Conservation (phyloP, 1,139 yeast species). For the Pichia sp. region DNA sequence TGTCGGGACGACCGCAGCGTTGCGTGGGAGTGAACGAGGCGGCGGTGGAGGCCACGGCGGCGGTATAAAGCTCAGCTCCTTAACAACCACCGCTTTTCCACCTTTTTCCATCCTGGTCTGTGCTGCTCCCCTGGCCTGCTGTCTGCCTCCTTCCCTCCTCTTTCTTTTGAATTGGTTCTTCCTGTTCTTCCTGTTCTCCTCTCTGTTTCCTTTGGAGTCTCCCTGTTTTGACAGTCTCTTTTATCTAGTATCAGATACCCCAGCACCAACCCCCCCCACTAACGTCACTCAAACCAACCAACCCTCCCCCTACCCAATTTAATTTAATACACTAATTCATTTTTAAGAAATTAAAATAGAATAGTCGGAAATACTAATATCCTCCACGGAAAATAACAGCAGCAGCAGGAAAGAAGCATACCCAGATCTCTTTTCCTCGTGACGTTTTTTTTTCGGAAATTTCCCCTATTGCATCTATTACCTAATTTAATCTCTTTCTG, state of each 20-base stretch:
- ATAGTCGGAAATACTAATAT: too few relatives aligned
- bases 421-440: background rate
- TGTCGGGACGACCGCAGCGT: too few relatives aligned
- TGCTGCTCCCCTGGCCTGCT: background rate
- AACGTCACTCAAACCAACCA: background rate
- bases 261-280: background rate
- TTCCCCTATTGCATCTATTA: too few relatives aligned
- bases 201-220: background rate
- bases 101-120: too few relatives aligned
- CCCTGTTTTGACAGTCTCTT: slow-evolving; percentile 15
- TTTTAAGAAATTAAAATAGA: background rate
- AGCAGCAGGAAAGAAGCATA: background rate
- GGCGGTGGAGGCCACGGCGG: too few relatives aligned
- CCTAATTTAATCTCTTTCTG: background rate
- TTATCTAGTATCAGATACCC: slow-evolving; percentile 19
- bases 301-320: background rate
- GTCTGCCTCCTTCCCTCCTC: background rate
- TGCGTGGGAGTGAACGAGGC: too few relatives aligned
- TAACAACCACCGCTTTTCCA: too few relatives aligned
- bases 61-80: too few relatives aligned
- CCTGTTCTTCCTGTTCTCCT: slow-evolving; percentile 3
- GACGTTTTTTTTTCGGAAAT: too few relatives aligned
- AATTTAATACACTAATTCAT: background rate
- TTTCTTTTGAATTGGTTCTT: background rate
- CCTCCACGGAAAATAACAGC: too few relatives aligned